Conservation (phyloP, 2,329 filamentous ascomycete genomes). For the Cyphellophora attinorum region DNA sequence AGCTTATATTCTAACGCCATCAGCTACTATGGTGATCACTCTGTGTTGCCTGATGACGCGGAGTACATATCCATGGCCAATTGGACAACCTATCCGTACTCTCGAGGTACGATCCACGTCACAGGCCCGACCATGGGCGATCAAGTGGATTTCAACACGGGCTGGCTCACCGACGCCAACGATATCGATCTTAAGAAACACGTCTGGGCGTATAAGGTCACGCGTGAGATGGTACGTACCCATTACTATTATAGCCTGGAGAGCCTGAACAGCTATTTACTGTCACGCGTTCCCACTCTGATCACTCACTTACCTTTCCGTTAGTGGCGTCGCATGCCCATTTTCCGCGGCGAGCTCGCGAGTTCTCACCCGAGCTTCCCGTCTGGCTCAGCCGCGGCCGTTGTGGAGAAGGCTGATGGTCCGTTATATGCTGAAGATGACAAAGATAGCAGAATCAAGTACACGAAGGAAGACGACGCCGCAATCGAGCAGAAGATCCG, state of each 20-base stretch:
- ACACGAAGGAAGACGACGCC: conserved; percentile 39
- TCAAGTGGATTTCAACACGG: conserved; percentile 46
- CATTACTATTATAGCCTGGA: no score
- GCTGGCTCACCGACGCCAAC: conserved; percentile 46
- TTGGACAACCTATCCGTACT: conserved; percentile 53
- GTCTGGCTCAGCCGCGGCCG: conserved; percentile 35
- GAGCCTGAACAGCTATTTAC: no score
- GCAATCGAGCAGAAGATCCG: conserved; percentile 28
- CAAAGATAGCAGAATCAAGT: conserved; percentile 32
- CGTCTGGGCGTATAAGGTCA: conserved; percentile 56
- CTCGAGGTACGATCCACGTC: conserved; percentile 54
- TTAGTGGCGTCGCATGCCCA: conserved; percentile 44
- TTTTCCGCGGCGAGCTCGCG: conserved; percentile 36
- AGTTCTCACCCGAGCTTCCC: conserved; percentile 28
- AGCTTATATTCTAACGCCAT: neutral
- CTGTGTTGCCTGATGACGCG: conserved; percentile 22
- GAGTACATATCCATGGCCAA: conserved; percentile 46
- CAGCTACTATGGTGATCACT: conserved; percentile 21
- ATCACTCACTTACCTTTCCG: no score
- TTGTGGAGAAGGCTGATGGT: conserved; percentile 14
- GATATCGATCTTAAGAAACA: conserved; percentile 51
- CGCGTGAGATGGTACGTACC: conserved; percentile 56
- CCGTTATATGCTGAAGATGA: conserved; percentile 19
- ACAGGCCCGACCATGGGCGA: conserved; percentile 28
- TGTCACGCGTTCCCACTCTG: no score